A percentile compares a stretch with the other conserved stretches of the same genome.
These are phyloP conservation scores for Zygoascus biomembranicola DNA, from an alignment of 805 yeast species.

Conservation along the genomic window DNA sequence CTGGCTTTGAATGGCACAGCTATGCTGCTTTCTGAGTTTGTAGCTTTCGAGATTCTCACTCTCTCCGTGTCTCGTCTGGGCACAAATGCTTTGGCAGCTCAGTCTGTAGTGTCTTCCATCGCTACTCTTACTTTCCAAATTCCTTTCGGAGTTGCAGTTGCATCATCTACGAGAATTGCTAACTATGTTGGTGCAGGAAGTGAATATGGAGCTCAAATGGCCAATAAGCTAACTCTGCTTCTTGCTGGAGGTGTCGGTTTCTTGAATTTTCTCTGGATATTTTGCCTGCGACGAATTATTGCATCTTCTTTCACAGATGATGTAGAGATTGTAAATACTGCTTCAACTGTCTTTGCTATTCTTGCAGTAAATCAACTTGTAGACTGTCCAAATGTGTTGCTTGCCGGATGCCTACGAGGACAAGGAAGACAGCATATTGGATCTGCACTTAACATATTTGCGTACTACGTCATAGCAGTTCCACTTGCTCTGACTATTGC, in stretches of 20 bases:
- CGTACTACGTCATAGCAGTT: conserved; percentile 58
- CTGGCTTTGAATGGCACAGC: conserved; percentile 63
- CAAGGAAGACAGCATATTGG: conserved; percentile 72
- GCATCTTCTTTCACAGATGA: conserved; percentile 52
- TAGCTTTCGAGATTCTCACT: conserved; percentile 65
- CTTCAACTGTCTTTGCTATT: conserved; percentile 52
- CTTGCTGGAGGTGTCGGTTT: conserved; percentile 38
- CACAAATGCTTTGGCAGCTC: conserved; percentile 59
- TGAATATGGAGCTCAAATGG: conserved; percentile 37
- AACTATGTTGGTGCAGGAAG: conserved; percentile 54
- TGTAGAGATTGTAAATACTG: conserved; percentile 42
- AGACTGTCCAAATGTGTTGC: conserved; percentile 64
- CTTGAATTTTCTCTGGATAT: conserved; percentile 40
- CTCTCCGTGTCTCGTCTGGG: conserved; percentile 62
- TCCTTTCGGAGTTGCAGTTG: conserved; percentile 67
- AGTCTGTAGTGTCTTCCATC: conserved; percentile 57
- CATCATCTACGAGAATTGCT: conserved; percentile 63
- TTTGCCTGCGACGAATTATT: conserved; percentile 38
- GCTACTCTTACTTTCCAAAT: conserved; percentile 57
- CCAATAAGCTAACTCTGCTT: conserved; percentile 51
- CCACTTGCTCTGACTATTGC: conserved; percentile 53
- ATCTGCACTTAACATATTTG: conserved; percentile 57
- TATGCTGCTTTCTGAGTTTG: conserved; percentile 64
- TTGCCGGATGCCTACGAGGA: conserved; percentile 67
- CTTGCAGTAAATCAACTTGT: conserved; percentile 57